Conservation (phyloP, 768 basidiomycete genomes). For the Cystofilobasidium capitatum region DNA sequence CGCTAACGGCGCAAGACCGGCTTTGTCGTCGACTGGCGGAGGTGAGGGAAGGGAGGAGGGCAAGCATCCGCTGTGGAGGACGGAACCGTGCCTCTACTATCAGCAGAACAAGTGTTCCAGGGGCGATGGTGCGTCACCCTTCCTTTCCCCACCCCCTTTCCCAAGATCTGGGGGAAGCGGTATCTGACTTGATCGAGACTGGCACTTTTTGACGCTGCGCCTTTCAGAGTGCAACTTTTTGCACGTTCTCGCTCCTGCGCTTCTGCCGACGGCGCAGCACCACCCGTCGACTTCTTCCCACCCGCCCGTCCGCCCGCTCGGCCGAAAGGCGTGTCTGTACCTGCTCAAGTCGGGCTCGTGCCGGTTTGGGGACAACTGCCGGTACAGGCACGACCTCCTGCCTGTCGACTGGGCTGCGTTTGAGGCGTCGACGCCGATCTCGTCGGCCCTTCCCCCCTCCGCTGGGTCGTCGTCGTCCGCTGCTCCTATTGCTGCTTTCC, state of each 20-base stretch:
- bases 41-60: not conserved
- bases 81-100: constrained; percentile 5
- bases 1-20: not conserved
- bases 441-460: not conserved
- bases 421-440: too few species aligned
- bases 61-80: constrained; percentile 11
- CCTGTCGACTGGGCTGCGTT: not conserved
- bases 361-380: not conserved
- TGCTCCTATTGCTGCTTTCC: too few species aligned
- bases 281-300: not conserved
- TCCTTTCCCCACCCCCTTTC: not conserved
- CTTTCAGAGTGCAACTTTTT: constrained; percentile 11
- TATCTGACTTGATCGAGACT: not conserved
- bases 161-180: not conserved
- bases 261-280: not conserved
- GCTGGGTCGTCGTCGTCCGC: not conserved
- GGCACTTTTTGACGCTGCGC: too few species aligned
- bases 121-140: constrained; percentile 1
- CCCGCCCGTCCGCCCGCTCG: not conserved
- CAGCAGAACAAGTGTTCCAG: constrained; percentile 5
- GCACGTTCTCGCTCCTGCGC: constrained; percentile 4
- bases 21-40: not conserved
- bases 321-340: constrained; percentile 10
- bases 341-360: not conserved
- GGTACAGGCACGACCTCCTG: not conserved